A percentile compares a stretch with the other conserved stretches of the same genome.
These are phyloP conservation scores for Fusarium sp. DNA, from an alignment of 2,329 filamentous ascomycete genomes.

Conservation along the genomic window DNA sequence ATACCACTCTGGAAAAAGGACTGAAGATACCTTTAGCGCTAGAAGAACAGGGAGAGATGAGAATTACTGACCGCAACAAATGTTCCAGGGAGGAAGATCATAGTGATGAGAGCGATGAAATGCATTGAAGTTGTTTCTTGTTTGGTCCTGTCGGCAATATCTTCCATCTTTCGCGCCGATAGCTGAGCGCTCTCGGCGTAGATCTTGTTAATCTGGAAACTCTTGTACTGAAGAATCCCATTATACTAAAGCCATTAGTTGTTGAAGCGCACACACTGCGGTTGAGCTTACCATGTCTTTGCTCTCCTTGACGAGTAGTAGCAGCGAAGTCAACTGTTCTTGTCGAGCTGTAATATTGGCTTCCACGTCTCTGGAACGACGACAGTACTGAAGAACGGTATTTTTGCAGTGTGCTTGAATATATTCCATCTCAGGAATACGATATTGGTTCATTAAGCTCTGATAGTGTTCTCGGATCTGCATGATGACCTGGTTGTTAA, in stretches of 20 bases:
- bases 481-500: conserved; percentile 29
- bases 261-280: background rate
- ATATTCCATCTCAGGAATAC: background rate
- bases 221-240: conserved; percentile 28
- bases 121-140: conserved; percentile 39
- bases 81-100: conserved; percentile 33
- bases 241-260: conserved; percentile 21
- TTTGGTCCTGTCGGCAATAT: conserved; percentile 38
- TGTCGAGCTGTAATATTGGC: conserved; percentile 19
- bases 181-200: conserved; percentile 29
- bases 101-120: conserved; percentile 33
- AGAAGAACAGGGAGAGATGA: background rate
- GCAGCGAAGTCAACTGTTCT: conserved; percentile 17
- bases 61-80: conserved; percentile 36
- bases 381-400: background rate
- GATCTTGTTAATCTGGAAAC: conserved; percentile 23
- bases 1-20: conserved; percentile 40
- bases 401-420: background rate
- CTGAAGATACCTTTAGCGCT: background rate
- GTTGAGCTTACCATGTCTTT: conserved; percentile 19
- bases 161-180: conserved; percentile 34
- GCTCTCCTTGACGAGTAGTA: conserved; percentile 18
- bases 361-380: conserved; percentile 1
- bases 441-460: conserved; percentile 9
- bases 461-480: conserved; percentile 34